Conservation (phyloP, 257 asterid genomes). For the Hygrophila difformis region DNA sequence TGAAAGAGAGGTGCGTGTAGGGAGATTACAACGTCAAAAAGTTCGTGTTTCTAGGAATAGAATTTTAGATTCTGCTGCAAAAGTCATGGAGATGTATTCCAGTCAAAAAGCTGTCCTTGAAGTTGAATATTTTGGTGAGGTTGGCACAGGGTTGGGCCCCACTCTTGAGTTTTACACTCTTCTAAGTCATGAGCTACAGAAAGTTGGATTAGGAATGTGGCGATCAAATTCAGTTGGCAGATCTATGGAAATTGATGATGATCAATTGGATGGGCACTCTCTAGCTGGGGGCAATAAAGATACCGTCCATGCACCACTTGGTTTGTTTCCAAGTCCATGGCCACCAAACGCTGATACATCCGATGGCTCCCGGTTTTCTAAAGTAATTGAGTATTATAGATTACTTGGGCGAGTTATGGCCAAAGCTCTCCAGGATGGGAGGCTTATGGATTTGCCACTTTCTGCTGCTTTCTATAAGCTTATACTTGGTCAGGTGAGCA, state of each 20-base stretch:
- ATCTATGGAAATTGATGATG: constrained; percentile 49
- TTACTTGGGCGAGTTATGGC: constrained; percentile 96
- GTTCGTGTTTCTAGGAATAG: constrained; percentile 94
- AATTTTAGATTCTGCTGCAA: constrained; percentile 89
- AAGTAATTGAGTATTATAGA: constrained; percentile 60
- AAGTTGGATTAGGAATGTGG: constrained; percentile 86
- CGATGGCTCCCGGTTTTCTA: constrained; percentile 57
- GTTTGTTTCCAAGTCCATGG: constrained; percentile 96
- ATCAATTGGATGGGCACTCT: constrained; percentile 13
- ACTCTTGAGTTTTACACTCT: constrained; percentile 96
- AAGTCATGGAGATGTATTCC: constrained; percentile 98
- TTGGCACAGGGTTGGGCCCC: constrained; percentile 98
- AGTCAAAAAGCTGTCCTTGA: constrained; percentile 98
- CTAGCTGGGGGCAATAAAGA: constrained; percentile 33
- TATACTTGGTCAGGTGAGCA: constrained; percentile 73
- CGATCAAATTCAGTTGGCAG: constrained; percentile 37
- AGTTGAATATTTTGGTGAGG: constrained; percentile 99
- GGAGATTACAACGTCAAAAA: constrained; percentile 90
- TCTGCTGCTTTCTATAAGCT: constrained; percentile 84
- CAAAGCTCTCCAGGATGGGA: constrained; percentile 97
- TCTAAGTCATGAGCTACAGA: constrained; percentile 89
- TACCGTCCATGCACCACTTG: constrained; percentile 72
- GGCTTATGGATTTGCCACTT: constrained; percentile 90
- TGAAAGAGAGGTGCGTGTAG: constrained; percentile 82
- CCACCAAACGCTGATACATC: constrained; percentile 55